Base-by-base conservation (phyloP, 768 basidiomycete genomes). In the Naganishia onofrii region DNA sequence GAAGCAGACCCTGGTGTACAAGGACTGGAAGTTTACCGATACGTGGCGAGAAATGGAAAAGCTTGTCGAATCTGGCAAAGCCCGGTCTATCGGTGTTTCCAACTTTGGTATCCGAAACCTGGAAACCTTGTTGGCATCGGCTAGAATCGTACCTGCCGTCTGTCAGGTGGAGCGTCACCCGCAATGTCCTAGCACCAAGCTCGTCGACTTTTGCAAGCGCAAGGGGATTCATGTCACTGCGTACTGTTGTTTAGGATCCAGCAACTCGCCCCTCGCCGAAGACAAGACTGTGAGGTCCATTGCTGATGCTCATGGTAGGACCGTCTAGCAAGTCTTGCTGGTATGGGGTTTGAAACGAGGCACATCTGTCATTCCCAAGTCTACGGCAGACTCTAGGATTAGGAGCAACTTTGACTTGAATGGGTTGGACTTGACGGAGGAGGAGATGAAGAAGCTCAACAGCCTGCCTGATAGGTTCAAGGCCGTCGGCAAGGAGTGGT, bases 31-130 rank as follows among this genome's bases (percentile, higher is more conserved):
- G 76, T 89, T 90, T 86, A 82, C 87, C 60, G 85, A 92, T 74
- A 90, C 90, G 38, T 93, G 91, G 91, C 87, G 87, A 75, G 79
- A 82, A 60, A 89, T 93, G 87, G 90, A 89, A 78, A 85, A 84
- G 71, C 76, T 92, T 17, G 84, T 85, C 82, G 71, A 55, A 17
- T 76, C 76, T 63, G 82, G 80, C 55, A 79, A 78, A 68, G 77
- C 81, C 26, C 76, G 74, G 69, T 77, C 80, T 44, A 76, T 77
- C 74, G 91, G 90, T 48, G 87, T 88, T 42, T 91, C 89, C 73
- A 92, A 92, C 83, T 89, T 87, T 78, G 86, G 85, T 7, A 82
- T 88, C 78, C 81, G 78, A 70, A 86, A 88, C 77, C 83, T 93
- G 23, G 86, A 90, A 76, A 85, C 88, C 73, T 85, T 92, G 65